Conservation (phyloP, 345 rosid species). For the Boechera divaricarpa region DNA sequence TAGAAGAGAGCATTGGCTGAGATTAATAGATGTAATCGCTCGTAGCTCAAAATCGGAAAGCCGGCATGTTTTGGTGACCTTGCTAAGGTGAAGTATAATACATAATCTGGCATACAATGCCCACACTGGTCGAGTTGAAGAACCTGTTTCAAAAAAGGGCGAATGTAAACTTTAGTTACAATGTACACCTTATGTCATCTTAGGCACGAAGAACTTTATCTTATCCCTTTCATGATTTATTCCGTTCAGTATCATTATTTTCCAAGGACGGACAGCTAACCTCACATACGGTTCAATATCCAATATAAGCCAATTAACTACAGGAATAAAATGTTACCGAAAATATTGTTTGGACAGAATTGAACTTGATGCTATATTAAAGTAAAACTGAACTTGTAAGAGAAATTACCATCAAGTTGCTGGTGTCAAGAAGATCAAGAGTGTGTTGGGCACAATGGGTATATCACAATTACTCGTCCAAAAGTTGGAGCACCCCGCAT, state of each 20-base stretch:
- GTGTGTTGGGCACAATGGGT: too few relatives aligned
- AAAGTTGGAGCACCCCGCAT: too few relatives aligned
- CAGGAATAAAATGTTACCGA: not conserved
- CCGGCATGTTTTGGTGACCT: conserved; percentile 62
- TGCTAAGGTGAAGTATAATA: conserved; percentile 58
- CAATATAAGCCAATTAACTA: not conserved
- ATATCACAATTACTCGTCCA: too few relatives aligned
- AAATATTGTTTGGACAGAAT: not conserved
- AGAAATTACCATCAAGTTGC: conserved; percentile 63
- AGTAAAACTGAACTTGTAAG: not conserved
- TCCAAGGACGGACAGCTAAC: not conserved
- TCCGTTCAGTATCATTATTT: not conserved
- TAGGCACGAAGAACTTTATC: not conserved
- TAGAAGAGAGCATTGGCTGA: conserved; percentile 84
- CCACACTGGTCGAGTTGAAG: conserved; percentile 90
- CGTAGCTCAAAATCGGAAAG: conserved; percentile 77
- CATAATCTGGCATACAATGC: conserved; percentile 64
- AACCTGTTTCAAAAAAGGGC: conserved; percentile 57
- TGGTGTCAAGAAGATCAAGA: conserved; percentile 49
- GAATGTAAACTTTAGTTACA: conserved; percentile 12
- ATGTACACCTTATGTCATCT: not conserved
- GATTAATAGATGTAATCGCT: conserved; percentile 66
- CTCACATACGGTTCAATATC: not conserved
- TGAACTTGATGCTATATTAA: not conserved
- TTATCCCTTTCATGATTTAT: not conserved